These are phyloP conservation scores for Dacryopinax primogenitus DNA, from an alignment of 768 basidiomycete species.

Conservation along the genomic window DNA sequence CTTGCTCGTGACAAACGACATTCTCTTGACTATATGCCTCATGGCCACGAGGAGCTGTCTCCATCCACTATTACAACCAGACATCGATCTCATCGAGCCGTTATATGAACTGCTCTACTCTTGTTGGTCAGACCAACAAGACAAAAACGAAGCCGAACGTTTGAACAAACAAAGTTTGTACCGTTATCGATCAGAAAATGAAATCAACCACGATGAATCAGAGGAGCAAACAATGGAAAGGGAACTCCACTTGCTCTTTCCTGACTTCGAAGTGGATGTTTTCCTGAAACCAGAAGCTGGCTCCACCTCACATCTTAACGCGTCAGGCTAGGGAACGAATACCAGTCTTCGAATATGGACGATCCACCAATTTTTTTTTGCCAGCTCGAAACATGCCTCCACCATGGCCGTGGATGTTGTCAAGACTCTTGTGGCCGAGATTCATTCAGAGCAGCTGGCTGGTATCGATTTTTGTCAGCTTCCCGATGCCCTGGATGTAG, in stretches of 20 bases:
- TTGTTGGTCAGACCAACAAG: constrained; percentile 30
- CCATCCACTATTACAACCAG: neutral
- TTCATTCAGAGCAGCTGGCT: neutral
- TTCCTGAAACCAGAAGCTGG: constrained; percentile 11
- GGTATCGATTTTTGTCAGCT: neutral
- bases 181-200: constrained; percentile 54
- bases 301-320: neutral
- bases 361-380: neutral
- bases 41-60: neutral
- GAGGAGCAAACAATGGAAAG: constrained; percentile 70
- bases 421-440: neutral
- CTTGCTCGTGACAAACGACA: neutral
- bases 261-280: constrained; percentile 52
- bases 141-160: constrained; percentile 40
- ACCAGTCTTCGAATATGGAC: neutral
- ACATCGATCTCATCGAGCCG: neutral
- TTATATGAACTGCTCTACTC: neutral
- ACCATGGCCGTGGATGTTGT: neutral
- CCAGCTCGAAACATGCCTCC: neutral
- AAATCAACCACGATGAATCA: constrained; percentile 40
- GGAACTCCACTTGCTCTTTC: constrained; percentile 78
- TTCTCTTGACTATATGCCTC: neutral
- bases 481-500: neutral
- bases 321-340: neutral
- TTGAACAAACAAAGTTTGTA: constrained; percentile 37